Base-by-base conservation (phyloP, 148 eudicot species). In the Talinum fruticosum region DNA sequence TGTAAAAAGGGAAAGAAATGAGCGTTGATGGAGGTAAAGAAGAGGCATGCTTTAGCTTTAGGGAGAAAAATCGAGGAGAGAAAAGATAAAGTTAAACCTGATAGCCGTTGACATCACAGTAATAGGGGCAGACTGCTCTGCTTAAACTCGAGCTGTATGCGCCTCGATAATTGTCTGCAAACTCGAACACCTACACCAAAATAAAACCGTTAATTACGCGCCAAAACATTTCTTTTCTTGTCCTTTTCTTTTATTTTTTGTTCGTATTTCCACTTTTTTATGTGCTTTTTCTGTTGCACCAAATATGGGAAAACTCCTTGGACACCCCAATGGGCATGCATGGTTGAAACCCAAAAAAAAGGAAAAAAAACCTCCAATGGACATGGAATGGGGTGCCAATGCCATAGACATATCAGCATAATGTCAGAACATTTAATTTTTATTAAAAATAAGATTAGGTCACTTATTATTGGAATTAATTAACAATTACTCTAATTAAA, bases 61-160 rank as follows among this genome's bases (percentile, higher is more conserved):
- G 28, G 64, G 28, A 24, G 57, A 51, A 51, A 21, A 57, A 57
- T 62, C 0, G 21, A 18, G 26, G n/a, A 2, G 45, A 26, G 30
- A 24, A 75, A 13, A 66, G 26, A 21, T 6, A 5, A 24, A 75
- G 8, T 21, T 7, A 37, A 30, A 41, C 98, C 93, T 93, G 90
- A 82, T 96, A 96, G 45, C 99, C 99, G 71, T 91, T 91, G 32
- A 83, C 82, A 71, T 89, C 97, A 79, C 99, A 93, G 84, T 96
- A 93, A 85, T 90, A 96, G 5, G 97, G 97, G 82, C 98, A 93
- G 57, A 87, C 97, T 1, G 88, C 95, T 36, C 80, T 80, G 35
- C 74, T 81, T 2, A 92, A 79, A 64, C 91, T 89, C 74, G 85
- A 80, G 81, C 97, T 91, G 83, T 96, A 96, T n/a, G 97, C 95